A percentile compares a stretch with the other conserved stretches of the same genome.
Conservation (phyloP, 1,284 basidiomycete genomes). For the Rhodotorula mucilaginosa region DNA sequence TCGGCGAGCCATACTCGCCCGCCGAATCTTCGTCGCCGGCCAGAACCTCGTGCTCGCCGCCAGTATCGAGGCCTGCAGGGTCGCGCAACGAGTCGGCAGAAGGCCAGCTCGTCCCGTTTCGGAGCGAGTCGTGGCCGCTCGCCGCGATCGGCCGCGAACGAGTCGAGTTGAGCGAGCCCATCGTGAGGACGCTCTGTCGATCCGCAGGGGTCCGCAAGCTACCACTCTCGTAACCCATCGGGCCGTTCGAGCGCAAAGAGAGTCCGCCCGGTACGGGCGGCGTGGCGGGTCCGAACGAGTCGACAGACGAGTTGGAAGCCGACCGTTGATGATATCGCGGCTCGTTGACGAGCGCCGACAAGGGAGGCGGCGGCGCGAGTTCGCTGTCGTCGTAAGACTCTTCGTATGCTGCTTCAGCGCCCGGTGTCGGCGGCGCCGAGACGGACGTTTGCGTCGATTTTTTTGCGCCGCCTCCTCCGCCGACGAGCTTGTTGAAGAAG, state of each 20-base stretch:
- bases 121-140: slow-evolving; percentile 16
- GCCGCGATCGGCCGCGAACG: slow-evolving; percentile 20
- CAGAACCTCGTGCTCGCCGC: slow-evolving; percentile 19
- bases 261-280: slow-evolving; percentile 17
- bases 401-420: background rate
- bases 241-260: background rate
- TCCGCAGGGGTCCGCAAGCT: slow-evolving; percentile 18
- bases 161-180: slow-evolving; percentile 16
- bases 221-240: background rate
- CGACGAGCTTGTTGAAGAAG: slow-evolving; percentile 43
- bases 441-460: background rate
- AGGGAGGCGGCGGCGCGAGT: slow-evolving; percentile 36
- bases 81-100: background rate
- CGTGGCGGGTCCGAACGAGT: slow-evolving; percentile 35
- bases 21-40: background rate
- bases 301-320: slow-evolving; percentile 32
- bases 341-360: slow-evolving; percentile 39
- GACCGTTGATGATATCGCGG: slow-evolving; percentile 37
- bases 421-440: slow-evolving; percentile 13
- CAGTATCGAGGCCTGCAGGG: background rate
- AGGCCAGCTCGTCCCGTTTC: background rate
- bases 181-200: slow-evolving; percentile 29
- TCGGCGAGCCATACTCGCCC: background rate
- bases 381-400: slow-evolving; percentile 23
- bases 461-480: slow-evolving; percentile 12